Conservation (phyloP, 1,284 basidiomycete genomes). For the Gomphus bonarii region DNA sequence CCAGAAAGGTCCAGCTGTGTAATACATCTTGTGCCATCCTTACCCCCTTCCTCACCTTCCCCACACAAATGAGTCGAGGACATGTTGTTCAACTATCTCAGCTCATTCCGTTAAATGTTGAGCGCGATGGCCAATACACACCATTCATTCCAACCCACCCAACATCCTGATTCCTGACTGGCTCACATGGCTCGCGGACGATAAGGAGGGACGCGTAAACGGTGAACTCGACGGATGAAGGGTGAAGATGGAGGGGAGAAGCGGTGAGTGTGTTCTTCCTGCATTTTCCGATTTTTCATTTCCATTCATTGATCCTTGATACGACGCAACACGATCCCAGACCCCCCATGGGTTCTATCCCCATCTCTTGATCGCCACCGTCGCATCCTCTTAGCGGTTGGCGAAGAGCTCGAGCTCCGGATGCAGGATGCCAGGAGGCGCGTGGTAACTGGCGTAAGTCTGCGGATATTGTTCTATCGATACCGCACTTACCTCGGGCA, state of each 20-base stretch:
- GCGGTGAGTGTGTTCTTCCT: background rate
- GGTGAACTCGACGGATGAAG: slow-evolving; percentile 38
- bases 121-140: too few species aligned
- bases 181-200: slow-evolving; percentile 74
- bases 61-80: too few species aligned
- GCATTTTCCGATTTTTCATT: background rate
- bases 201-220: slow-evolving; percentile 52
- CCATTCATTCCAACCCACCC: too few species aligned
- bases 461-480: too few species aligned
- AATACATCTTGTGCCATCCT: too few species aligned
- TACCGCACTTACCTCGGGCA: too few species aligned
- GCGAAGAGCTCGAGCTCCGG: slow-evolving; percentile 51
- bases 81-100: too few species aligned
- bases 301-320: background rate
- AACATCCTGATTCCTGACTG: too few species aligned
- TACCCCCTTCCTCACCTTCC: too few species aligned
- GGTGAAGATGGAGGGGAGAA: slow-evolving; percentile 13
- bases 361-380: slow-evolving; percentile 60
- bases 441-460: too few species aligned
- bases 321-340: slow-evolving; percentile 23
- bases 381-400: slow-evolving; percentile 55
- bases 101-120: too few species aligned
- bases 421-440: slow-evolving; percentile 50
- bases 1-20: accelerated
- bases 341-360: slow-evolving; percentile 72